These are phyloP conservation scores for Forsythia viridissima DNA, from an alignment of 257 asterid genomes.

Conservation along the genomic window DNA sequence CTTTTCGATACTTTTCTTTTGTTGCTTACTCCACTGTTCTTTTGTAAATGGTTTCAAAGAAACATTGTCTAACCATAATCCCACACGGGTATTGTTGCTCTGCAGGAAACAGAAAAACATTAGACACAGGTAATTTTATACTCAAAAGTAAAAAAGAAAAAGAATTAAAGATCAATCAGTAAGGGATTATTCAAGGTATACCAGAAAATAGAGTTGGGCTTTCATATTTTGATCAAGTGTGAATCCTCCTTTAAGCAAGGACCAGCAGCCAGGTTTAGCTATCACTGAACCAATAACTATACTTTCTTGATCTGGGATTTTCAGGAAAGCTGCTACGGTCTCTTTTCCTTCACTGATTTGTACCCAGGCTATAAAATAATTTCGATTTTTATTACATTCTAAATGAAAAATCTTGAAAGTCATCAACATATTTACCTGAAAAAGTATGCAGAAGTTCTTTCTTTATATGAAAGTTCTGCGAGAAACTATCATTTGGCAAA, in stretches of 20 bases:
- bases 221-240: slow-evolving; percentile 24
- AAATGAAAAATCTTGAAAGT: neutral
- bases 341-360: slow-evolving; percentile 39
- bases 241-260: slow-evolving; percentile 60
- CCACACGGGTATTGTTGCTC: slow-evolving; percentile 33
- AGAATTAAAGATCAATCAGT: neutral
- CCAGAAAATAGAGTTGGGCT: slow-evolving; percentile 35
- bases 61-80: slow-evolving; percentile 54
- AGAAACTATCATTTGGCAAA: slow-evolving; percentile 23
- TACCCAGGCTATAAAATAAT: slow-evolving; percentile 49
- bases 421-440: slow-evolving; percentile 35
- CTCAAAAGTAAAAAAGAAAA: too few species aligned
- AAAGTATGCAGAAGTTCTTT: slow-evolving; percentile 36
- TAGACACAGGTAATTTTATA: neutral
- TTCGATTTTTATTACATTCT: neutral
- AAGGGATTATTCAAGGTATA: neutral
- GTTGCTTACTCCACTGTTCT: slow-evolving; percentile 44
- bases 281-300: slow-evolving; percentile 39
- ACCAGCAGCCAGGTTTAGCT: slow-evolving; percentile 59
- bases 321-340: slow-evolving; percentile 29
- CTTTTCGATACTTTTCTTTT: slow-evolving; percentile 30
- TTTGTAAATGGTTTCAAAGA: slow-evolving; percentile 46
- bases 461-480: slow-evolving; percentile 26
- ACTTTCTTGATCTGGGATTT: neutral
- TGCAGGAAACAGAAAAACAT: slow-evolving; percentile 4